Evolutionary conservation across 768 basidiomycete species (phyloP).

Genomic region (Chlorophyllum brunneum): DNA sequence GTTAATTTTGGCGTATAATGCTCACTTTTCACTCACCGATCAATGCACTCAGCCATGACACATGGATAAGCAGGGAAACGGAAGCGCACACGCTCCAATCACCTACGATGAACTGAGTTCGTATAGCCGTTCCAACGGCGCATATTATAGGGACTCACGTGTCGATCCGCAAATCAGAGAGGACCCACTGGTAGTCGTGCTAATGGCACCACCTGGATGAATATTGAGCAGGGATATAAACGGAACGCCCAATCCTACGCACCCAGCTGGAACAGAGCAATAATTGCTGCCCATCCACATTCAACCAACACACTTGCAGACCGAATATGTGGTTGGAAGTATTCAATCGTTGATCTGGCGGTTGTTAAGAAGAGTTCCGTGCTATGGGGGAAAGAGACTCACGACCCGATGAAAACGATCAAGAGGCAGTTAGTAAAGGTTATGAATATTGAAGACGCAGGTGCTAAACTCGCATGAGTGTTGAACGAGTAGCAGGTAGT

Average conservation of each 20-base stretch:
- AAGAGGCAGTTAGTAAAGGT: conserved; percentile 41
- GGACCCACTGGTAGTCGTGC: conserved; percentile 40
- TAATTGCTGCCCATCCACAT: conserved; percentile 49
- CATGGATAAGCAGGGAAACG: conserved; percentile 40
- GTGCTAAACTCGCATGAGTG: conserved; percentile 28
- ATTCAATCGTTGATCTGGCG: conserved; percentile 33
- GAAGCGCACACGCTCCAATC: conserved; percentile 46
- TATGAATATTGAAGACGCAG: conserved; percentile 45
- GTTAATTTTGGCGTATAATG: not conserved
- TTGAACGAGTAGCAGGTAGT: not conserved
- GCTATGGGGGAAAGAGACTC: conserved; percentile 15
- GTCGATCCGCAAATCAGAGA: conserved; percentile 21
- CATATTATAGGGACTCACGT: conserved; percentile 26
- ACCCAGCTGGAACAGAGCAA: conserved; percentile 52
- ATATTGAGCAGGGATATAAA: not conserved
- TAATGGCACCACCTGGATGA: conserved; percentile 44
- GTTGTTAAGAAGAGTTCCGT: not conserved
- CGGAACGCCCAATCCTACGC: conserved; percentile 15
- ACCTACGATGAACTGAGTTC: conserved; percentile 21
- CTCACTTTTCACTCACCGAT: conserved; percentile 33
- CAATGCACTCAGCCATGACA: conserved; percentile 45
- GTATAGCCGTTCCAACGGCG: not conserved
- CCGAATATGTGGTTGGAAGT: conserved; percentile 30
- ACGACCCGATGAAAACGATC: conserved; percentile 33
- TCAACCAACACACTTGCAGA: conserved; percentile 47